phyloP scores from a whole-genome alignment of 2,329 filamentous ascomycete genomes.

The Alternaria burnsii region DNA sequence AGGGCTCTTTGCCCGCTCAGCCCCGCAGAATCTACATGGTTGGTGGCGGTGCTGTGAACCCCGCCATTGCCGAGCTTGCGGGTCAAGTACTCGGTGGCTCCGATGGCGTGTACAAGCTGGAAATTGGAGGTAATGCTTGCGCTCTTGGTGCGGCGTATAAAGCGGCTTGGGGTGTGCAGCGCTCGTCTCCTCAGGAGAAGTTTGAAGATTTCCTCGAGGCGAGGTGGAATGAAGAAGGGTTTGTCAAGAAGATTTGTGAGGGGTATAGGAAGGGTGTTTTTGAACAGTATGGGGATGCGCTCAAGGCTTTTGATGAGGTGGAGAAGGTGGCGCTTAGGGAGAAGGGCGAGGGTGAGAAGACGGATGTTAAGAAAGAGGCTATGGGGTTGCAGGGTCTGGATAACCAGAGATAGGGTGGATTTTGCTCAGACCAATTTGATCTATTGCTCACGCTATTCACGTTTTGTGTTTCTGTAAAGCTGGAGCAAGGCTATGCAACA shows the following conservation, averaged over 20 bases:
- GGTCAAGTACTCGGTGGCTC: constrained; percentile 88
- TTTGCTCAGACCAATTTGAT: background rate
- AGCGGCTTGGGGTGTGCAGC: constrained; percentile 89
- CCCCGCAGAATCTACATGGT: constrained; percentile 92
- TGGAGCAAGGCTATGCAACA: background rate
- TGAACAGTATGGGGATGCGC: constrained; percentile 77
- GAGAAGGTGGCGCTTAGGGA: constrained; percentile 17
- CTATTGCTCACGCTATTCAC: background rate
- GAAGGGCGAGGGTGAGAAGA: constrained; percentile 13
- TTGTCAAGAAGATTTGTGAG: constrained; percentile 81
- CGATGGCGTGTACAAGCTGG: constrained; percentile 91
- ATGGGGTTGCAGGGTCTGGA: constrained; percentile 14
- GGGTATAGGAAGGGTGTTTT: constrained; percentile 81
- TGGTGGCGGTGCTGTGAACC: constrained; percentile 88
- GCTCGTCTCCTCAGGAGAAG: constrained; percentile 66
- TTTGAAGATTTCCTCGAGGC: constrained; percentile 88
- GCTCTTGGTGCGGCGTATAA: constrained; percentile 95
- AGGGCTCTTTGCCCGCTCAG: constrained; percentile 75
- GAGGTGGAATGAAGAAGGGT: constrained; percentile 85
- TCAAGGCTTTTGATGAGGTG: constrained; percentile 69
- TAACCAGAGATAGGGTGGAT: background rate
- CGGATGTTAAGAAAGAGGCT: constrained; percentile 5
- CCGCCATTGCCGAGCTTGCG: constrained; percentile 83
- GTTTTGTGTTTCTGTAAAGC: rapidly evolving
- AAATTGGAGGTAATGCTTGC: constrained; percentile 95